Conservation (phyloP, 495 filamentous ascomycete species). For the Penicillium argentinense region DNA sequence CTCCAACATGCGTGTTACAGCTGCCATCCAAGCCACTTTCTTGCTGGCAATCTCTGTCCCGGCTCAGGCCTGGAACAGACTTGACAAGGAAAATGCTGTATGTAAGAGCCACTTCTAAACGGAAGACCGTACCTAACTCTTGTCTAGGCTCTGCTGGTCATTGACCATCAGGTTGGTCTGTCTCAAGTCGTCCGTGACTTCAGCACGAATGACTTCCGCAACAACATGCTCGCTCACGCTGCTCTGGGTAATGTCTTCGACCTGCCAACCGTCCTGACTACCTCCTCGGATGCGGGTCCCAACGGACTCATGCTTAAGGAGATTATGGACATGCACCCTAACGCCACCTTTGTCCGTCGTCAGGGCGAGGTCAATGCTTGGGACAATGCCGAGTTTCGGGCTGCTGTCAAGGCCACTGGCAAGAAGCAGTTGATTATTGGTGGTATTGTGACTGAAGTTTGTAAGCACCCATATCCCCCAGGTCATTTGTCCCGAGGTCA, state of each 20-base stretch:
- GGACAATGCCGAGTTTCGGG: slow-evolving; percentile 72
- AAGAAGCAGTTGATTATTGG: slow-evolving; percentile 71
- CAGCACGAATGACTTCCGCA: slow-evolving; percentile 58
- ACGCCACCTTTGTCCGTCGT: slow-evolving; percentile 63
- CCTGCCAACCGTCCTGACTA: slow-evolving; percentile 69
- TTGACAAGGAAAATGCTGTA: slow-evolving; percentile 60
- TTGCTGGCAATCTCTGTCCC: slow-evolving; percentile 19
- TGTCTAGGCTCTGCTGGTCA: slow-evolving; percentile 54
- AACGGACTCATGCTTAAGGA: slow-evolving; percentile 73
- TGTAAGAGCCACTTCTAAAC: too few relatives aligned
- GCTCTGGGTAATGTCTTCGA: slow-evolving; percentile 65
- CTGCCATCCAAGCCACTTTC: slow-evolving; percentile 12
- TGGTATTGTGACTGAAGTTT: slow-evolving; percentile 77
- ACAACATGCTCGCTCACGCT: slow-evolving; percentile 69
- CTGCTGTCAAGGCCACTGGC: slow-evolving; percentile 61
- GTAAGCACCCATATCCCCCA: slow-evolving; percentile 35
- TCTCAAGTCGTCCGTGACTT: slow-evolving; percentile 65
- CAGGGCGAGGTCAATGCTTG: slow-evolving; percentile 79
- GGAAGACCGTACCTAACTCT: not conserved
- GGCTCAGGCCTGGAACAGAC: slow-evolving; percentile 34
- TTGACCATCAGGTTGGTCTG: slow-evolving; percentile 74
- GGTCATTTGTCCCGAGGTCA: not conserved
- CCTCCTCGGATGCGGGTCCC: slow-evolving; percentile 58
- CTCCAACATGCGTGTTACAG: slow-evolving; percentile 17
- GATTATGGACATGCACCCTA: slow-evolving; percentile 66